Evolutionary conservation across 164 flowering plant genomes (phyloP).

Genomic region (Dillenia suffruticosa): DNA sequence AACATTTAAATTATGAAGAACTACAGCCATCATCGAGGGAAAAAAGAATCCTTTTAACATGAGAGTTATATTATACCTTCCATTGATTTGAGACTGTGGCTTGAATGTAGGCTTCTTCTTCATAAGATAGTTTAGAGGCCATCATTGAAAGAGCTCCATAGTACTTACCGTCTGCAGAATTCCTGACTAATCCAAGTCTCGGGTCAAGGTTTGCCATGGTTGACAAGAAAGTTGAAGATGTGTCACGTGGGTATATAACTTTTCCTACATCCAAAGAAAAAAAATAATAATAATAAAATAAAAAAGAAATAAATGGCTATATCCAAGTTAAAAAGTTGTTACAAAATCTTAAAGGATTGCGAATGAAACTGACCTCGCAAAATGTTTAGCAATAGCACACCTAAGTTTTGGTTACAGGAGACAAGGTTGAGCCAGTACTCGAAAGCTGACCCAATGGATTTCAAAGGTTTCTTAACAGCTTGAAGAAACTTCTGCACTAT

Average conservation of each 20-base stretch:
- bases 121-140: slow-evolving; percentile 67
- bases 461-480: slow-evolving; percentile 22
- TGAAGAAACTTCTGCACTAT: slow-evolving; percentile 31
- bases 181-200: slow-evolving; percentile 37
- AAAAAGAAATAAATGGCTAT: neutral
- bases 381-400: slow-evolving; percentile 23
- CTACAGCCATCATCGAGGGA: too few relatives aligned
- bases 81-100: slow-evolving; percentile 33
- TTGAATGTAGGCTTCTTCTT: slow-evolving; percentile 36
- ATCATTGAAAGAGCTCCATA: slow-evolving; percentile 39
- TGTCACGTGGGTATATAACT: slow-evolving; percentile 35
- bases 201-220: slow-evolving; percentile 35
- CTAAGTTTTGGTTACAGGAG: slow-evolving; percentile 24
- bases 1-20: neutral
- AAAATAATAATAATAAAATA: neutral
- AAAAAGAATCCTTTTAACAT: too few relatives aligned
- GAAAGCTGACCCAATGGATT: slow-evolving; percentile 21
- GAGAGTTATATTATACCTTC: slow-evolving; percentile 38
- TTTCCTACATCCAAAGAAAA: slow-evolving; percentile 26
- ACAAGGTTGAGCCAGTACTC: slow-evolving; percentile 44
- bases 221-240: slow-evolving; percentile 34
- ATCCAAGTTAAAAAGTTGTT: slow-evolving; percentile 12
- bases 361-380: slow-evolving; percentile 29
- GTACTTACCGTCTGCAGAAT: slow-evolving; percentile 30
- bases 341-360: neutral